Conservation (phyloP, 2,329 filamentous ascomycete genomes). For the Fusarium pseudonygamai region DNA sequence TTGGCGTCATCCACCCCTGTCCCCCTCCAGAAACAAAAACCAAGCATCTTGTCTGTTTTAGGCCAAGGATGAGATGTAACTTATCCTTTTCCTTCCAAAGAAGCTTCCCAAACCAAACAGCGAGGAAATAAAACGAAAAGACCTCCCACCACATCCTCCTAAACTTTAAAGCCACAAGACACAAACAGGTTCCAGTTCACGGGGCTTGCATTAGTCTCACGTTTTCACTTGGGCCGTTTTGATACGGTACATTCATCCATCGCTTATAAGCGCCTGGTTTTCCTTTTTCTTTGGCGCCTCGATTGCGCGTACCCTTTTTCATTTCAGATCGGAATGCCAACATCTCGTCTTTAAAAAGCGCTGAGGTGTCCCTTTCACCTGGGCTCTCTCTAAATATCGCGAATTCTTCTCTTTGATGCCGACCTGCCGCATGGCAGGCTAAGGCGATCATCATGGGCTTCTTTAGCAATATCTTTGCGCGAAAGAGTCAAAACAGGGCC, state of each 20-base stretch:
- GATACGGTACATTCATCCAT: not conserved
- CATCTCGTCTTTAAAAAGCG: conserved; percentile 12
- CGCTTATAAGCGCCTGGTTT: conserved; percentile 31
- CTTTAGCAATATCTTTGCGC: conserved; percentile 39
- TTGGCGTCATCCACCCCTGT: conserved; percentile 19
- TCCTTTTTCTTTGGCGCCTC: not conserved
- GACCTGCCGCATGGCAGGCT: conserved; percentile 32
- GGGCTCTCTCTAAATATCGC: not conserved
- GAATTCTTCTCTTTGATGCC: not conserved
- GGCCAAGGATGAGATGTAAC: not conserved
- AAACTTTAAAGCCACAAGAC: conserved; percentile 9
- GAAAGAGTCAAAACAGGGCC: conserved; percentile 26
- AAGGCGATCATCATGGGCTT: conserved; percentile 40
- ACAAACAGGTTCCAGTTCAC: not conserved
- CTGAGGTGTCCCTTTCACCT: not conserved
- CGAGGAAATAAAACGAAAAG: conserved; percentile 2
- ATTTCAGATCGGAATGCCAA: conserved; percentile 27
- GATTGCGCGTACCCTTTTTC: not conserved
- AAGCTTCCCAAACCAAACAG: conserved; percentile 19
- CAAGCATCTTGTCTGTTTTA: conserved; percentile 6
- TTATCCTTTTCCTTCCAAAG: not conserved
- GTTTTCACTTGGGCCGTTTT: not conserved
- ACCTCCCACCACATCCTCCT: not conserved
- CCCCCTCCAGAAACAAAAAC: not conserved
- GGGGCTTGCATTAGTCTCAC: conserved; percentile 19